phyloP scores from a whole-genome alignment of 2,329 filamentous ascomycete genomes.

The Diaporthe sp. region DNA sequence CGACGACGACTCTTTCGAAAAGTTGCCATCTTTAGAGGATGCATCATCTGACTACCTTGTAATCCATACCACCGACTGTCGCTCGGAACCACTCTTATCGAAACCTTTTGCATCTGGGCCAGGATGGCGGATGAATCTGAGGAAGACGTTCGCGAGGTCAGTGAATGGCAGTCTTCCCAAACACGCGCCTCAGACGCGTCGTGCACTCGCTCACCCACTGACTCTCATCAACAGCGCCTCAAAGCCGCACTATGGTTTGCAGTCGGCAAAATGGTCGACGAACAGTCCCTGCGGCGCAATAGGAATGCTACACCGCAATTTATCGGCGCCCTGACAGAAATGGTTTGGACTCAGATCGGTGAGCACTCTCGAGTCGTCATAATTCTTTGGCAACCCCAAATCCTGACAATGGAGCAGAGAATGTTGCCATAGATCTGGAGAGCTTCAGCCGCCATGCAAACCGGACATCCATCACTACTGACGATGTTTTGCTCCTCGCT shows the following conservation, averaged over 20 bases:
- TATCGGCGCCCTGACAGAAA: conserved; percentile 86
- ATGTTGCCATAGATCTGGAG: conserved; percentile 69
- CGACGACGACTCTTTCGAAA: conserved; percentile 2
- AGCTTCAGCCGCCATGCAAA: conserved; percentile 81
- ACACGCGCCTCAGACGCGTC: conserved; percentile 31
- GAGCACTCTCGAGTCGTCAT: conserved; percentile 45
- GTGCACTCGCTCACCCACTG: not conserved
- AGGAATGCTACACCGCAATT: conserved; percentile 94
- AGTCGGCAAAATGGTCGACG: conserved; percentile 89
- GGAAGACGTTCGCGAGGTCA: conserved; percentile 51
- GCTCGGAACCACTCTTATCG: not conserved
- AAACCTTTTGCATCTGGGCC: not conserved
- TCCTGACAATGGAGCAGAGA: conserved; percentile 57
- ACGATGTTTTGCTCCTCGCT: conserved; percentile 90
- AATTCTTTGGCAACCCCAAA: no score
- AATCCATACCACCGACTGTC: not conserved
- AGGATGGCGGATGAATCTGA: conserved; percentile 50
- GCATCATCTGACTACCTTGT: not conserved
- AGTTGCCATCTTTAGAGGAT: not conserved
- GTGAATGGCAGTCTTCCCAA: not conserved
- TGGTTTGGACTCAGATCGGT: conserved; percentile 92
- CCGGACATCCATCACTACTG: conserved; percentile 82
- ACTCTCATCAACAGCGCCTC: conserved; percentile 70
- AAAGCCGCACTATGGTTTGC: conserved; percentile 89
- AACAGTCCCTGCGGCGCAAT: conserved; percentile 79